Evolutionary conservation across 2,329 filamentous ascomycete genomes (phyloP), one percentile per base, ranked within the genome.

Genomic region (Microsporum audouinii): DNA sequence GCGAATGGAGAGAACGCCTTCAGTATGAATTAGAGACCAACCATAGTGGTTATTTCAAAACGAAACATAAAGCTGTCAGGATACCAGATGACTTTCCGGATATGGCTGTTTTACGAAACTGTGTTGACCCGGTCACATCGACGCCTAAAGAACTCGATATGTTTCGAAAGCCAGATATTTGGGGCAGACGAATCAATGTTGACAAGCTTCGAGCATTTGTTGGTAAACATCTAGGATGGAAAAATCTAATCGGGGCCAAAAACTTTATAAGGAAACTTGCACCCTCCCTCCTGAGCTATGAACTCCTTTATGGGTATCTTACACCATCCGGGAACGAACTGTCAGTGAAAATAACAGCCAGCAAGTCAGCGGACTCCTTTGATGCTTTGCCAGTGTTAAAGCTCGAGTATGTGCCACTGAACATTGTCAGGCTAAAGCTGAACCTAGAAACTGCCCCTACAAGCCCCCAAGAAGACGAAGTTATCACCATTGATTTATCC

Each of bases 71-170:
- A 65, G 82, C 84, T 1, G 75, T 96, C 55, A 77, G 74, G 2
- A 88, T 99, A 36, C 92, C 92, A 0, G 85, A 89, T 0, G 79
- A 82, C 39, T 99, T 97, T 65, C 94, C 94, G 0, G 86, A 89
- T 64, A 75, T 83, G 55, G 87, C 90, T 47, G 84, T 96, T 5
- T 76, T 97, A 23, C 81, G 88, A 8, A 96, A 89, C 69, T 99
- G 99, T 67, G 92, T 88, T 0, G 86, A 91, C 68, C 94, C 94
- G 0, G 85, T 88, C 0, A 87, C 96, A 2, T 96, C 91, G 0
- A 78, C 80, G 0, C 66, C 78, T 4, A 72, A 82, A 6, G 78
- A 82, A 31, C 68, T 92, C 58, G 74, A 82, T 2, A 78, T 76
- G 47, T 68, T 91, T 23, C 78, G 74, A 61, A 71, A 71, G 1